Percentiles rank a stretch among this genome's conserved stretches.
Conservation (phyloP, 805 yeast genomes). For the Blastobotrys muscicola region DNA sequence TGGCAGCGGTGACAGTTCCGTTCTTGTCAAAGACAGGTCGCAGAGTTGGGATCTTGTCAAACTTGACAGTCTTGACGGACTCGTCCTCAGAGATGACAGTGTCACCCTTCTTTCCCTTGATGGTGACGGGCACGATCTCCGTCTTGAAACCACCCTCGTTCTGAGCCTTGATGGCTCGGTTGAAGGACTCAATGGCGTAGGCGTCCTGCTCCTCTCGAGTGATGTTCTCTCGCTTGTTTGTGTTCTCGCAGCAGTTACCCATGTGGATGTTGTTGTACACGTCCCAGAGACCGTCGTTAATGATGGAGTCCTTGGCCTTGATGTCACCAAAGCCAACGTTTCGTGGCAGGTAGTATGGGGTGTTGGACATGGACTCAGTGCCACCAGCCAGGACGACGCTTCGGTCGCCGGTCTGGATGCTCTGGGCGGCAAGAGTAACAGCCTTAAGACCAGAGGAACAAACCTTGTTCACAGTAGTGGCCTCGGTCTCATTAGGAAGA, state of each 20-base stretch:
- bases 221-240: slow-evolving; percentile 67
- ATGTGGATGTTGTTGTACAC: slow-evolving; percentile 77
- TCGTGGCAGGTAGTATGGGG: slow-evolving; percentile 79
- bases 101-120: slow-evolving; percentile 64
- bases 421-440: slow-evolving; percentile 77
- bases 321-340: slow-evolving; percentile 49
- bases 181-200: slow-evolving; percentile 72
- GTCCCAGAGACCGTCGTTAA: slow-evolving; percentile 83
- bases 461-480: slow-evolving; percentile 87
- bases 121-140: slow-evolving; percentile 77
- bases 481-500: slow-evolving; percentile 66
- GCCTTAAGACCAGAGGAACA: slow-evolving; percentile 95
- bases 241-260: slow-evolving; percentile 95
- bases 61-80: slow-evolving; percentile 62
- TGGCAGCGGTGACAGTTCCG: slow-evolving; percentile 94
- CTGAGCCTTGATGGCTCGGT: slow-evolving; percentile 67
- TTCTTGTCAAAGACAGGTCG: slow-evolving; percentile 87
- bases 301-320: slow-evolving; percentile 46
- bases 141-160: slow-evolving; percentile 59
- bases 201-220: slow-evolving; percentile 80
- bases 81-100: slow-evolving; percentile 62
- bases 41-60: slow-evolving; percentile 59
- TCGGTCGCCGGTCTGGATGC: slow-evolving; percentile 74
- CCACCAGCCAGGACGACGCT: slow-evolving; percentile 91
- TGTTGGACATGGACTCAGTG: slow-evolving; percentile 90